phyloP scores from a whole-genome alignment of 257 asterid species.

The Solanum neorickii region DNA sequence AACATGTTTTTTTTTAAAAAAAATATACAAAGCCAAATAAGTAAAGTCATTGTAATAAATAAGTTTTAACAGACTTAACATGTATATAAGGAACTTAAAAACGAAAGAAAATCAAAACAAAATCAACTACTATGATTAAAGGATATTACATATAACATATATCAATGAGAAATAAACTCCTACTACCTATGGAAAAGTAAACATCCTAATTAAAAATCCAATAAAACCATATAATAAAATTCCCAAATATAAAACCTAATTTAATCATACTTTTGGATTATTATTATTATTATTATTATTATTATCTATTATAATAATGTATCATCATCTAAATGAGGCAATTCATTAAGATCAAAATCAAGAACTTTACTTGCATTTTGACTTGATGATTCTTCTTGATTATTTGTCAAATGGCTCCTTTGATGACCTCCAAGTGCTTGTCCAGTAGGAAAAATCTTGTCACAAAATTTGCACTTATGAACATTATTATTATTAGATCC shows the following conservation, averaged over 20 bases:
- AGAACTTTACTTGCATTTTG: not conserved
- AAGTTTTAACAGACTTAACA: not conserved
- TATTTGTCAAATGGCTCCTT: slow-evolving; percentile 12
- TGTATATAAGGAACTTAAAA: not conserved
- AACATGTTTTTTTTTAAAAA: not conserved
- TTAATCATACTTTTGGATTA: not conserved
- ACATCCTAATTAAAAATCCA: not conserved
- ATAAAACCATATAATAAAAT: not conserved
- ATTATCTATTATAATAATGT: not conserved
- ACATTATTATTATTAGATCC: not conserved
- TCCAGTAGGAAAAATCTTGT: slow-evolving; percentile 8
- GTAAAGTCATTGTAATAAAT: too few relatives aligned
- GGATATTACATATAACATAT: not conserved
- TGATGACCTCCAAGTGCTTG: slow-evolving; percentile 35
- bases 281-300: not conserved
- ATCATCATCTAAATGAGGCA: slow-evolving; percentile 3
- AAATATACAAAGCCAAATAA: too few relatives aligned
- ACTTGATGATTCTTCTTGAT: not conserved
- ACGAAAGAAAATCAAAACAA: not conserved
- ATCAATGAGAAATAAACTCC: not conserved
- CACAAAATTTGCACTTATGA: slow-evolving; percentile 11
- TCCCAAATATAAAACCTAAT: not conserved
- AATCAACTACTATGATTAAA: not conserved
- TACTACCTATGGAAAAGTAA: not conserved
- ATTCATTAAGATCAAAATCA: slow-evolving; percentile 19